Evolutionary conservation across 768 basidiomycete species (phyloP), one percentile per base, ranked within the genome.

Genomic region (Amanita muscaria): DNA sequence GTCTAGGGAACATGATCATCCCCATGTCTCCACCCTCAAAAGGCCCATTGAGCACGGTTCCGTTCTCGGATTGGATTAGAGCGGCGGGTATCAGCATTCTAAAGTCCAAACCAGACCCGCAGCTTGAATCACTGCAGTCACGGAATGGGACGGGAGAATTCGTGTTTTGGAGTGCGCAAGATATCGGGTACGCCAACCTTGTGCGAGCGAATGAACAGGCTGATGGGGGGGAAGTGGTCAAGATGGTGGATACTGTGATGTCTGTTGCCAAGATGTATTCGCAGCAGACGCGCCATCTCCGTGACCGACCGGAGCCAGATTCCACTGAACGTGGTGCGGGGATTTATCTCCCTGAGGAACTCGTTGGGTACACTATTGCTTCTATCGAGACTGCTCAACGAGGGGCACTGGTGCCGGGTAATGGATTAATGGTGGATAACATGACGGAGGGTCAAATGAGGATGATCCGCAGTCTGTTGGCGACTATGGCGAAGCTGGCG

Each of bases 1-100:
- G 88, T 53, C 69, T 97, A 5, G 92, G 94, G 3, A 99, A 99
- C 60, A 79, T 91, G 23, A 83, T 99, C 32, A 72, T 99, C 1
- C 96, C 96, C 0, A 81, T 93, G 14, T 69, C 75, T 4, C 67
- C 68, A 10, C 68, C 80, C 0, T 59, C 70, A 9, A 52, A 52
- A n/a, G 72, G 66, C 27, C 59, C 70, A 18, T 70, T 79, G 42
- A 85, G 76, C 47, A 64, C 62, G 3, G 64, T 77, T 0, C 74
- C 83, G 0, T 88, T 96, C 58, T 70, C 88, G 0, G 89, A 93
- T 53, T 93, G 88, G 88, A 88, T 93, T 27, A 79, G 92, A 2
- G 78, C 80, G 1, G 86, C 89, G 5, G 89, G 89, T 12, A 91
- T 92, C 53, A 85, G 84, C 53, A 88, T 92, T 46, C 70, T 96